Evolutionary conservation across 768 basidiomycete species (phyloP).

Genomic region (Leccinum sublutescens): DNA sequence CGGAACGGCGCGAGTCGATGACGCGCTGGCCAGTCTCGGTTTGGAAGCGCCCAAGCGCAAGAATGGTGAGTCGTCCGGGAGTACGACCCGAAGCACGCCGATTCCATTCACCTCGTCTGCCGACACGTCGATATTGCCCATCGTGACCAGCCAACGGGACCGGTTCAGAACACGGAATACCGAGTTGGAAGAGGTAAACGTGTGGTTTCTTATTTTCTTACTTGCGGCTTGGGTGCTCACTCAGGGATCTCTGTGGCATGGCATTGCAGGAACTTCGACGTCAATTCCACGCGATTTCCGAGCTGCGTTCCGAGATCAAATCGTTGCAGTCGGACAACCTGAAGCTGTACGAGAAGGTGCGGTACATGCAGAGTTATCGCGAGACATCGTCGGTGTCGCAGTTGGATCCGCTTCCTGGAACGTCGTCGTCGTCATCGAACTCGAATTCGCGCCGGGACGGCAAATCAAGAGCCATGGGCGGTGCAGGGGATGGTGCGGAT

Average conservation of each 20-base stretch:
- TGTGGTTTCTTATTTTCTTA: background rate
- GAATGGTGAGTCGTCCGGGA: slow-evolving; percentile 19
- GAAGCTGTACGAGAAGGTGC: slow-evolving; percentile 97
- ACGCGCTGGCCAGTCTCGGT: slow-evolving; percentile 63
- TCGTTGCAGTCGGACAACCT: slow-evolving; percentile 92
- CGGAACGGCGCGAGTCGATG: slow-evolving; percentile 37
- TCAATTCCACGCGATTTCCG: slow-evolving; percentile 92
- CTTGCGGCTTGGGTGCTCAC: background rate
- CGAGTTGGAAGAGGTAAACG: slow-evolving; percentile 86
- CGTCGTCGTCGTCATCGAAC: slow-evolving; percentile 18
- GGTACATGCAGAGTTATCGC: slow-evolving; percentile 96
- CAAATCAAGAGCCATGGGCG: slow-evolving; percentile 4
- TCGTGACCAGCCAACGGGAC: slow-evolving; percentile 96
- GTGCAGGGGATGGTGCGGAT: slow-evolving; percentile 30
- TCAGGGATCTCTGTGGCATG: background rate
- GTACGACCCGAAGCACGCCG: slow-evolving; percentile 50
- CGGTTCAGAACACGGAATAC: slow-evolving; percentile 97
- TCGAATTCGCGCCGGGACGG: slow-evolving; percentile 1
- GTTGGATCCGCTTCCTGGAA: slow-evolving; percentile 62
- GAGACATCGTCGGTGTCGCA: slow-evolving; percentile 69
- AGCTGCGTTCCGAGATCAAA: slow-evolving; percentile 90
- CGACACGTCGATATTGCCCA: slow-evolving; percentile 95
- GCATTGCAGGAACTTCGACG: slow-evolving; percentile 81
- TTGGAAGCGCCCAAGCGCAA: slow-evolving; percentile 15
- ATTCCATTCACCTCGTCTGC: slow-evolving; percentile 72